These are phyloP conservation scores for Leccinellum rugosiceps DNA, from an alignment of 768 basidiomycete species.

Conservation along the genomic window DNA sequence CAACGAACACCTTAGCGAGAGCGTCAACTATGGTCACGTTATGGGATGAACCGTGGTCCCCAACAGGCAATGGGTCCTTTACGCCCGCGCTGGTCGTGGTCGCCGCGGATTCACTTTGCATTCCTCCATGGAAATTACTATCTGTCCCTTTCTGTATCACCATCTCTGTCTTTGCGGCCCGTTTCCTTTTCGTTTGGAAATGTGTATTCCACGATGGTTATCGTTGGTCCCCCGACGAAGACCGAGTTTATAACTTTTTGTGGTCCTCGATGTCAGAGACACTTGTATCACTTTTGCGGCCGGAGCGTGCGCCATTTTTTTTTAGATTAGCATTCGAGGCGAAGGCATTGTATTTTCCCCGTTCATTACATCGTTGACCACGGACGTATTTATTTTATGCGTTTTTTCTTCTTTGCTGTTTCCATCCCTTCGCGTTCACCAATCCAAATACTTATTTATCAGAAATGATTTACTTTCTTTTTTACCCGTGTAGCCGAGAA, in stretches of 20 bases:
- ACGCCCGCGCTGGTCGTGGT: constrained; percentile 23
- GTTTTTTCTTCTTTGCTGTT: neutral
- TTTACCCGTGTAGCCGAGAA: neutral
- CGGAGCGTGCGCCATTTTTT: neutral
- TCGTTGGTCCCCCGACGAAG: neutral
- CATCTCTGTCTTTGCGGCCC: neutral
- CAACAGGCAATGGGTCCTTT: neutral
- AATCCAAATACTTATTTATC: neutral
- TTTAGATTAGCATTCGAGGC: neutral
- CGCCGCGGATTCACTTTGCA: constrained; percentile 3
- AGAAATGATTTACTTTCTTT: neutral
- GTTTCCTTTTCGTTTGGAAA: neutral
- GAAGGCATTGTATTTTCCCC: neutral
- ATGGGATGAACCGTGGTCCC: constrained; percentile 28
- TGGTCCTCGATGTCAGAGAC: neutral
- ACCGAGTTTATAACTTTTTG: neutral
- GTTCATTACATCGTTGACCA: constrained; percentile 17
- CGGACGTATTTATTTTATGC: constrained; percentile 14
- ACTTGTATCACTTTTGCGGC: neutral
- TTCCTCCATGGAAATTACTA: neutral
- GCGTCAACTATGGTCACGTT: constrained; percentile 57
- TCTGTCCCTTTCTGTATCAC: neutral
- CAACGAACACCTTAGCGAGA: constrained; percentile 82
- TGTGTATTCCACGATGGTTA: neutral
- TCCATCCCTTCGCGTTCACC: neutral